Base-by-base conservation (phyloP, 169 alveolate species). In the Prorocentrum cordatum region DNA sequence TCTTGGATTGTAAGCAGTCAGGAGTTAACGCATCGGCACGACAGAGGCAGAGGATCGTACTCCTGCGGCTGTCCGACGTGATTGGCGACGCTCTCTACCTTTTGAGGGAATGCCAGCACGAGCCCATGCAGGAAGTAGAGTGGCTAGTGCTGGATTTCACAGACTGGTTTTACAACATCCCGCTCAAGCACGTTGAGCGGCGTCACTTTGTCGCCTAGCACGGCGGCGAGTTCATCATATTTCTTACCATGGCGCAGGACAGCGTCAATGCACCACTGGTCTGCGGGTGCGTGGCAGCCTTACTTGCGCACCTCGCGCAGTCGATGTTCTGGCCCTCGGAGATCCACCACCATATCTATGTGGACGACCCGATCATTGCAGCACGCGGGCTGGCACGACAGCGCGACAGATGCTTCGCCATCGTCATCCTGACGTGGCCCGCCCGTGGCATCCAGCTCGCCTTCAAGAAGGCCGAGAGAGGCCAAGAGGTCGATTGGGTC, bases 101-200 rank as follows among this genome's bases (percentile, higher is more conserved):
- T 38, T 16, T 75, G 59, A 5, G 29, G 1, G 22, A 16, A 14
- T 9, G 32, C 32, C n/a, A 9, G 1, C 20, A 12, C 38, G 33
- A 35, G 12, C 27, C 14, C 0, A 70, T n/a, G 38, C 9, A 27
- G 16, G 59, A 1, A 4, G 39, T 35, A 5, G 86, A 75, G 9
- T 36, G 71, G 33, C 31, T 75, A 5, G 67, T 75, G 0, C 61
- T 75, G 31, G 86, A 75, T 10, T 54, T 36, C 45, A 77, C 14
- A 9, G 87, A 77, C 22, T 77, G 87, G 87, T 77, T 77, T n/a
- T 77, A 26, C 64, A 32, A 61, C 18, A 45, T 77, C 6, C 87
- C 87, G 1, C 27, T 59, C 5, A 59, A 58, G 14, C 87, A 39
- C 0, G 0, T 3, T 2, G 54, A 42, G 16, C 54, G 54, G 16